Base-by-base conservation (phyloP, 2,329 filamentous ascomycete genomes). In the Monilinia aucupariae region DNA sequence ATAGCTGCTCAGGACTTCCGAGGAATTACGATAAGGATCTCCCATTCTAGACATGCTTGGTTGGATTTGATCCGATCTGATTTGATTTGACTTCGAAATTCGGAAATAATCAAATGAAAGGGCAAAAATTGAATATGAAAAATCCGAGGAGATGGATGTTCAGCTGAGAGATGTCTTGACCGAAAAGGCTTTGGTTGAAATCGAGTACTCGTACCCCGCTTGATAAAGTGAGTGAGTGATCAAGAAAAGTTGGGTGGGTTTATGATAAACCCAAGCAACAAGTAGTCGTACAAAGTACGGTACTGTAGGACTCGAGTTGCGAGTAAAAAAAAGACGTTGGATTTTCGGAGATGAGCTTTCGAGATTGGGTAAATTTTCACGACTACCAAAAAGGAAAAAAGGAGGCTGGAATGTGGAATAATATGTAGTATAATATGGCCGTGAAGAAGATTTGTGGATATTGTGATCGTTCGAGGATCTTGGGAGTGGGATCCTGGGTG, bases 1-100 rank as follows among this genome's bases (percentile, higher is more conserved):
- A 62, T 76, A 76, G 64, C 15, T 58, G 54, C 75, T 75, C 43
- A 76, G 67, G 65, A 76, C 74, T 34, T 73, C 74, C 47, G 71
- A 71, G 9, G 70, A 66, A 49, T 10, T 30, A 64, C 71, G 72
- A 58, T 73, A 73, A 39, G 74, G 70, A 71, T 75, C 74, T 48
- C 45, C 56, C 43, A 39, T 51, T 60, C 66, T 69, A 55, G 66
- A 71, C 68, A 70, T 72, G 45, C 41, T 55, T 64, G 22, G 7
- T 48, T 9, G 10, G 32, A 37, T 10, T 30, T 30, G 43, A 32
- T 13, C 49, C n/a, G n/a, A n/a, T n/a, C n/a, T n/a, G n/a, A n/a
- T n/a, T n/a, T n/a, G n/a, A n/a, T n/a, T 39, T 10, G 6, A 0
- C 1, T 20, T 8, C 4, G 22, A 58, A 39, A 48, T n/a, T n/a